Evolutionary conservation across 768 basidiomycete species (phyloP), one percentile per base, ranked within the genome.

Genomic region (Suillus bovinus): DNA sequence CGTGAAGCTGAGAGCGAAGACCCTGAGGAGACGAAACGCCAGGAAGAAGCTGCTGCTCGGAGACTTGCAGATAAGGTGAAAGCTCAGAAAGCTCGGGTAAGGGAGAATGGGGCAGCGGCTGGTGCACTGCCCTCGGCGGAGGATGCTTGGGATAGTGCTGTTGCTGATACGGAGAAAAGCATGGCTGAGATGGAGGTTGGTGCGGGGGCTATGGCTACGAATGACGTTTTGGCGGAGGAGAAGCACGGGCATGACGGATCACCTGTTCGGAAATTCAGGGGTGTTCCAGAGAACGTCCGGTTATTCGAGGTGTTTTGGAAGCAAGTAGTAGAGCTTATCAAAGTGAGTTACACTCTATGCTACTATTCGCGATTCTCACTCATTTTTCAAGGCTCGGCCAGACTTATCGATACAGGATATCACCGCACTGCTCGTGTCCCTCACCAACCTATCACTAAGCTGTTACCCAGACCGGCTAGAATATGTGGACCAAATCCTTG

Each of bases 291-390:
- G 72, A 84, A 98, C 66, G 97, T 97, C 27, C 93, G 90, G 71
- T 77, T 99, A 58, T 99, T 99, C 65, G 97, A 99, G 72, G 95
- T 99, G 13, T 99, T 99, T 74, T 99, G 97, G 96, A 89, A 91
- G 66, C 97, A 99, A 73, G 94, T 99, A 6, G 96, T 99, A 13
- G 91, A 97, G 72, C 85, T 99, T 31, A 96, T 99, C 81, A 97
- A 96, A 86, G 95, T 93, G 67, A 22, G 84, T 71, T 22, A 49
- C 16, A 33, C 27, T 16, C 17, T 34, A 36, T 13, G 16, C 49
- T 36, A 16, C 16, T 0, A 17, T 62, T 33, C 24, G 34, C 1
- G 34, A 55, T 50, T 22, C 63, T 67, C 27, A 72, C 44, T 50
- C 38, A 36, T 34, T 13, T 34, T 52, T 53, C 24, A 70, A 96